Conservation (phyloP, 2,329 filamentous ascomycete species). For the Colletotrichum phormii region DNA sequence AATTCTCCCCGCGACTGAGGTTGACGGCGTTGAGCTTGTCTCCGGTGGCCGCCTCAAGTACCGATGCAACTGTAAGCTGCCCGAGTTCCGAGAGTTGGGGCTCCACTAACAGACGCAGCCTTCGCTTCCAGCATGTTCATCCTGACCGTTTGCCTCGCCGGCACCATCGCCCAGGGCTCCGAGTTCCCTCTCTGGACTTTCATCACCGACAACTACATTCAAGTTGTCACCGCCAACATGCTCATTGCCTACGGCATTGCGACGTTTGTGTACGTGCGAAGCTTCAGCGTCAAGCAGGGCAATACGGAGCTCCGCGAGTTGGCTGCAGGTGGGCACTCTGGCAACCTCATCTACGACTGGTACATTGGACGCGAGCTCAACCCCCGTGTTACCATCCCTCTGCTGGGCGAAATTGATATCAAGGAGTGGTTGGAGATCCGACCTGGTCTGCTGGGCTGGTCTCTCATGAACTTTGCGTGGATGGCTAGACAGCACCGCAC, state of each 20-base stretch:
- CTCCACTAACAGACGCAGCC: conserved; percentile 59
- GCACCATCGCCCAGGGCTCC: conserved; percentile 81
- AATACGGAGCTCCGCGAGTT: conserved; percentile 81
- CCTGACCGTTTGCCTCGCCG: conserved; percentile 76
- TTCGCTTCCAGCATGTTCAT: conserved; percentile 81
- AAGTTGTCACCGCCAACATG: conserved; percentile 86
- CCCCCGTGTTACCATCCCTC: conserved; percentile 81
- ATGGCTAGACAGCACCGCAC: conserved; percentile 89
- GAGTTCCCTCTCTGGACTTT: conserved; percentile 92
- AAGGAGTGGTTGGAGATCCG: conserved; percentile 91
- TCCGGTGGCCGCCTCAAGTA: conserved; percentile 83
- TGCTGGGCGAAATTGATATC: conserved; percentile 89
- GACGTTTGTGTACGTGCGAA: conserved; percentile 82
- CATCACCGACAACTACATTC: conserved; percentile 90
- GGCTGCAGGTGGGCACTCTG: conserved; percentile 82
- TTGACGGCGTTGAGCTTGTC: conserved; percentile 76
- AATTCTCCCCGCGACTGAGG: conserved; percentile 79
- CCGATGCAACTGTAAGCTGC: conserved; percentile 76
- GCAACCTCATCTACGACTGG: conserved; percentile 93
- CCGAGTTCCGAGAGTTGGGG: neutral
- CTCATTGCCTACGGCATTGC: conserved; percentile 80
- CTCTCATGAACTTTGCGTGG: conserved; percentile 86
- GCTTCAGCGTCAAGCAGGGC: conserved; percentile 83
- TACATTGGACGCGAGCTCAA: conserved; percentile 96
- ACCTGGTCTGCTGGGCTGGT: conserved; percentile 92